Base-by-base conservation (phyloP, 2,329 filamentous ascomycete genomes). In the Cytospora piceae region DNA sequence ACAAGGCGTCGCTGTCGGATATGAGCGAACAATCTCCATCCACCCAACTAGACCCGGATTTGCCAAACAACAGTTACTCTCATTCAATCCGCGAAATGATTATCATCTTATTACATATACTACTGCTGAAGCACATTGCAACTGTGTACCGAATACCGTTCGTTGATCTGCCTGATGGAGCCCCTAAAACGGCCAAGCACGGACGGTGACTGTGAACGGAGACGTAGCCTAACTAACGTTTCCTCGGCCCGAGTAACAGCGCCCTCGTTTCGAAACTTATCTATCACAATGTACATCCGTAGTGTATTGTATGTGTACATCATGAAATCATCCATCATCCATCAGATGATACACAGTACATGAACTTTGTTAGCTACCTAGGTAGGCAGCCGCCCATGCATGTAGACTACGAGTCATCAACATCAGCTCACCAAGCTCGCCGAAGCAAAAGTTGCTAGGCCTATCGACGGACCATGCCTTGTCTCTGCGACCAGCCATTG, bases 21-120 rank as follows among this genome's bases (percentile, higher is more conserved):
- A 58, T 58, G 63, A 57, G 51, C 58, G 55, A 58, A 42, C 29
- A 46, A 46, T 17, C 15, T n/a, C 42, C 42, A 46, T 22, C 42
- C 42, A 46, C 42, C n/a, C 42, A 22, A 1, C 42, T 52, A 52
- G 8, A 15, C 24, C 27, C 53, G 37, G 60, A 39, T 27, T 29
- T 17, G 32, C 34, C 51, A 52, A 42, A 20, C 5, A 54, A 11
- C 32, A 9, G 22, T 11, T 24, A 49, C 39, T 37, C 56, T 39
- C 60, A 22, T 51, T 15, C 29, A 34, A 52, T 2, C 52, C 29
- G 27, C 37, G 52, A 62, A 34, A 62, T 62, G 29, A 31, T 22
- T 20, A 49, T 62, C 53, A 56, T 62, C 49, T 51, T 54, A n/a
- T n/a, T n/a, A n/a, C n/a, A n/a, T n/a, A n/a, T n/a, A 56, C 42